These are phyloP conservation scores for Yamadazyma blattariae DNA, from an alignment of 1,139 yeast genomes.

Conservation along the genomic window DNA sequence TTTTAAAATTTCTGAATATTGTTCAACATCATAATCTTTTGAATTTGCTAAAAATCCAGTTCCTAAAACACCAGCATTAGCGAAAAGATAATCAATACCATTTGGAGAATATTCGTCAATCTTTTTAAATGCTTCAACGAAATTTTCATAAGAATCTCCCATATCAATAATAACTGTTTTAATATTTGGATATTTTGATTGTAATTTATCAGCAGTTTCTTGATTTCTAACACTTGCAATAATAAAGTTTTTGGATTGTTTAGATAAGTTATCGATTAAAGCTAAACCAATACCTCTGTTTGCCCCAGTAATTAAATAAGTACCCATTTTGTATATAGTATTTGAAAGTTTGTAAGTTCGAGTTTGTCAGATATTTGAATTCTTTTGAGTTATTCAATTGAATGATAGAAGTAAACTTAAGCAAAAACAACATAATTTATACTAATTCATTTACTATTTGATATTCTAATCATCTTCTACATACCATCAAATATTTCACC, in stretches of 20 bases:
- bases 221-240: conserved; percentile 11
- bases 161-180: conserved; percentile 2
- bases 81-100: conserved; percentile 6
- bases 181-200: not conserved
- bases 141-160: not conserved
- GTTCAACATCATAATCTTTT: conserved; percentile 7
- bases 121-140: conserved; percentile 1
- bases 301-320: conserved; percentile 23
- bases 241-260: conserved; percentile 18
- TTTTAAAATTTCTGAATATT: conserved; percentile 4
- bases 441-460: no score
- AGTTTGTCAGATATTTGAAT: no score
- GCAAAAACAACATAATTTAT: no score
- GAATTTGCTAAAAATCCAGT: conserved; percentile 2
- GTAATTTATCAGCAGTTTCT: not conserved
- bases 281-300: conserved; percentile 31
- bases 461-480: no score
- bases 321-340: conserved; percentile 1
- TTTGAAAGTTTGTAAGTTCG: not conserved
- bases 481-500: no score
- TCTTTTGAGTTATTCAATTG: no score
- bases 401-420: not conserved
- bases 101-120: conserved; percentile 6
- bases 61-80: conserved; percentile 2
- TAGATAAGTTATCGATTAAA: conserved; percentile 18